phyloP scores from a whole-genome alignment of 345 rosid species.

The Kernera saxatilis region DNA sequence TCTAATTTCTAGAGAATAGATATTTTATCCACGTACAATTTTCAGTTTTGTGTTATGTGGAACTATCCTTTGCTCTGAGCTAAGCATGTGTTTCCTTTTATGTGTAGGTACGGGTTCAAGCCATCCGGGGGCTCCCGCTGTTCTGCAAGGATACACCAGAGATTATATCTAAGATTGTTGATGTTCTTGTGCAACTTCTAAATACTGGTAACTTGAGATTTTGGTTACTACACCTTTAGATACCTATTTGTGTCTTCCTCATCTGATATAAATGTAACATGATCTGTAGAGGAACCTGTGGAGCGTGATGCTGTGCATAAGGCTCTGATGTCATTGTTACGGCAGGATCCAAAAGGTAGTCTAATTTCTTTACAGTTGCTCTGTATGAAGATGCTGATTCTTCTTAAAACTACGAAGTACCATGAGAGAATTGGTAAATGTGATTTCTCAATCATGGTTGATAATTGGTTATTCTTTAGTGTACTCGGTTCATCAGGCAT shows the following conservation, averaged over 20 bases:
- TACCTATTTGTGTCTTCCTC: background rate
- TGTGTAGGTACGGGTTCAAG: constrained; percentile 94
- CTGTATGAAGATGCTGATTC: background rate
- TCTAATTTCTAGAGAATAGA: background rate
- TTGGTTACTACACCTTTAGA: background rate
- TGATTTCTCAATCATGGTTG: background rate
- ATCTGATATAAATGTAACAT: constrained; percentile 6
- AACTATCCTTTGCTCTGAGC: background rate
- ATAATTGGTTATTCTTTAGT: background rate
- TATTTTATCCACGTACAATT: background rate
- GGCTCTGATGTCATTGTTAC: constrained; percentile 88
- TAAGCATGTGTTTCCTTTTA: background rate
- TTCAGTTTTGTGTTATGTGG: background rate
- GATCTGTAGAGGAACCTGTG: constrained; percentile 66
- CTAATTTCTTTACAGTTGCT: constrained; percentile 1
- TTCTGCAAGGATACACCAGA: constrained; percentile 93
- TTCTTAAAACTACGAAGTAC: background rate
- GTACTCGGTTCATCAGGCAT: background rate
- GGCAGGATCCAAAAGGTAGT: constrained; percentile 97
- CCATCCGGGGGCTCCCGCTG: constrained; percentile 88
- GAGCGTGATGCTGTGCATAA: constrained; percentile 98
- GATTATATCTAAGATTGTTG: constrained; percentile 68
- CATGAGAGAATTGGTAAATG: background rate
- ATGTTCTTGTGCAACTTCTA: constrained; percentile 83
- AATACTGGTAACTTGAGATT: constrained; percentile 46